Conservation (phyloP, 257 asterid genomes). For the Penstemon davidsonii region DNA sequence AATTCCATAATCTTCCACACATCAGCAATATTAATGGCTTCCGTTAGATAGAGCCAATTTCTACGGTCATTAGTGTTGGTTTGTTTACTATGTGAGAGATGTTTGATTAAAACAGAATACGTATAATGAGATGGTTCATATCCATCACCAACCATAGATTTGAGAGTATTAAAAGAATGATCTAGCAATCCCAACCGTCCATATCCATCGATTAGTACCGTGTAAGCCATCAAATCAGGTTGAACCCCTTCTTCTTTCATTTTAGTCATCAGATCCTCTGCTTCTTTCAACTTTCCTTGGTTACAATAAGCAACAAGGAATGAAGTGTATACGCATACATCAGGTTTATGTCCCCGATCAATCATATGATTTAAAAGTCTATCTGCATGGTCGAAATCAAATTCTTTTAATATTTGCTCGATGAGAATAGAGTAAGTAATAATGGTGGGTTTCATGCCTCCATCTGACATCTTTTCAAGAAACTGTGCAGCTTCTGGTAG, state of each 20-base stretch:
- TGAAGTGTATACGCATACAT: constrained; percentile 53
- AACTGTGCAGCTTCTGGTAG: constrained; percentile 38
- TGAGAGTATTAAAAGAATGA: constrained; percentile 41
- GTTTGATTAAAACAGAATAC: constrained; percentile 48
- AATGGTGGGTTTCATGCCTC: constrained; percentile 45
- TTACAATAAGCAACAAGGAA: constrained; percentile 57
- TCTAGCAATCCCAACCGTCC: constrained; percentile 43
- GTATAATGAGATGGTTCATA: constrained; percentile 51
- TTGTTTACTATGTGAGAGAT: constrained; percentile 31
- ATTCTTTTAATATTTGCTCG: constrained; percentile 47
- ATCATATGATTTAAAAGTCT: constrained; percentile 38
- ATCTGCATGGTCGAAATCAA: constrained; percentile 45
- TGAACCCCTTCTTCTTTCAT: constrained; percentile 44
- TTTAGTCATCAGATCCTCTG: constrained; percentile 43
- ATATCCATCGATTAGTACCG: constrained; percentile 54
- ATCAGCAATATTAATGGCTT: constrained; percentile 38
- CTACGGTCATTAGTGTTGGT: constrained; percentile 16
- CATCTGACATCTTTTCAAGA: constrained; percentile 43
- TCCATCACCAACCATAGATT: constrained; percentile 45
- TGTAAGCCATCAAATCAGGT: constrained; percentile 49
- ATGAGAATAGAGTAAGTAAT: constrained; percentile 49
- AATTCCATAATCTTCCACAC: constrained; percentile 55
- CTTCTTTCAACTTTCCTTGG: constrained; percentile 50
- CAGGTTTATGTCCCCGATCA: constrained; percentile 48
- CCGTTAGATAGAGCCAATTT: neutral